Conservation (phyloP, 345 rosid genomes). For the Gossypioides kirkii region DNA sequence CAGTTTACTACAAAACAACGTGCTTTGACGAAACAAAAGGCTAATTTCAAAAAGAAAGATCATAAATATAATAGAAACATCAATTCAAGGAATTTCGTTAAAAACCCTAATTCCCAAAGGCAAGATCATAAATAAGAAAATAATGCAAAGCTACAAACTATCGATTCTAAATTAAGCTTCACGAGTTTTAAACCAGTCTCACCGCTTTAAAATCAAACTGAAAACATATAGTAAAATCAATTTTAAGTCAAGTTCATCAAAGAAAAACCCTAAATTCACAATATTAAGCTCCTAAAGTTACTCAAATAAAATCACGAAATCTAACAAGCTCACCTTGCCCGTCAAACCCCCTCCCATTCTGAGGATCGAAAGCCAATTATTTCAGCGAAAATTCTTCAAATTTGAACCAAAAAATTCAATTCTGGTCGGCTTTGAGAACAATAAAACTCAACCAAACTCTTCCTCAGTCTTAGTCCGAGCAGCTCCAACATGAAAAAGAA, state of each 20-base stretch:
- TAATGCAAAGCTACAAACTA: background rate
- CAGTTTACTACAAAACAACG: background rate
- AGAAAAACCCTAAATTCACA: background rate
- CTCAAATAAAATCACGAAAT: background rate
- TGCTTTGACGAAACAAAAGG: background rate
- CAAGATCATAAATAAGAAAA: background rate
- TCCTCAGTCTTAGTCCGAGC: background rate
- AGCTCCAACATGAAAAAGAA: background rate
- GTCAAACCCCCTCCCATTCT: background rate
- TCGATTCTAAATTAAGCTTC: background rate
- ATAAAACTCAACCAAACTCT: slow-evolving; percentile 6
- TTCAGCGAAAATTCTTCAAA: slow-evolving; percentile 1
- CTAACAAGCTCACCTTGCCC: slow-evolving; percentile 1
- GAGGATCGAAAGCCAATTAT: background rate
- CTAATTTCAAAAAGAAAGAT: too few relatives aligned
- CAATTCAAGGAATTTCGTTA: background rate
- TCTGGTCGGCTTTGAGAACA: background rate
- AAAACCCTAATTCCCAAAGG: background rate
- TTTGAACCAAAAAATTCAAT: background rate
- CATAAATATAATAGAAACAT: background rate
- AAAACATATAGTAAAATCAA: background rate
- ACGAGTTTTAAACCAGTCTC: background rate
- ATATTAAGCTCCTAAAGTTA: background rate
- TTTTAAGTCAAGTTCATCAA: background rate
- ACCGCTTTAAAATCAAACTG: background rate